Base-by-base conservation (phyloP, 441 rosid genomes). In the Eutrema salsugineum region DNA sequence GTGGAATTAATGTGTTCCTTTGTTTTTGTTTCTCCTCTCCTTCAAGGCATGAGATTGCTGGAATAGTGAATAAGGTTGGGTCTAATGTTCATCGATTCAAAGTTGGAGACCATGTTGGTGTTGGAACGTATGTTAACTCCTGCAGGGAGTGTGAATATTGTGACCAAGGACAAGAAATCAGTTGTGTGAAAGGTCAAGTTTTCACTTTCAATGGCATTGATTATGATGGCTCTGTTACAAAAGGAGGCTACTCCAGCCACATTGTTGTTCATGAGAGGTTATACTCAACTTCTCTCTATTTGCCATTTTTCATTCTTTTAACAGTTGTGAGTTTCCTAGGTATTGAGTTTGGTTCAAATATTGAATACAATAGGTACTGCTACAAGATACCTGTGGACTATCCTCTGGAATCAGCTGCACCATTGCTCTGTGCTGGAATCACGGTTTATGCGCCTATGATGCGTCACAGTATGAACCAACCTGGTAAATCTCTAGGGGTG, bases 351-450 rank as follows among this genome's bases (percentile, higher is more conserved):
- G 3, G 1, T 46, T 35, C 5, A 2, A 51, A 22, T 32, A 0
- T 32, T 24, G 55, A 10, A 15, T 62, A 0, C 55, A 77, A 70
- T 83, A 94, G 99, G 82, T 94, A 85, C 82, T 94, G 99, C 79
- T 90, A 79, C 73, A 80, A 63, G 72, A 89, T 92, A 79, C 91
- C 99, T 12, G 57, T 74, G 35, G 81, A 66, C 66, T 90, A 87
- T 77, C 96, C 98, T 0, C 24, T 84, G 85, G 93, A 86, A 65
- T 79, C 82, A 33, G 96, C 94, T 42, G 98, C 96, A 32, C 99
- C 97, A 12, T 77, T 86, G 79, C 90, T 94, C 10, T 94, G 97
- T 81, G 99, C 96, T 71, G 94, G 97, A 75, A 85, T 94, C 59
- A 94, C 97, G 7, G 94, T 91, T 58, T 94, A 87, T 77, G 64